Percentiles rank a stretch among this genome's conserved stretches.
Conservation (phyloP, 306 rosid genomes). For the Hippophae rhamnoides region DNA sequence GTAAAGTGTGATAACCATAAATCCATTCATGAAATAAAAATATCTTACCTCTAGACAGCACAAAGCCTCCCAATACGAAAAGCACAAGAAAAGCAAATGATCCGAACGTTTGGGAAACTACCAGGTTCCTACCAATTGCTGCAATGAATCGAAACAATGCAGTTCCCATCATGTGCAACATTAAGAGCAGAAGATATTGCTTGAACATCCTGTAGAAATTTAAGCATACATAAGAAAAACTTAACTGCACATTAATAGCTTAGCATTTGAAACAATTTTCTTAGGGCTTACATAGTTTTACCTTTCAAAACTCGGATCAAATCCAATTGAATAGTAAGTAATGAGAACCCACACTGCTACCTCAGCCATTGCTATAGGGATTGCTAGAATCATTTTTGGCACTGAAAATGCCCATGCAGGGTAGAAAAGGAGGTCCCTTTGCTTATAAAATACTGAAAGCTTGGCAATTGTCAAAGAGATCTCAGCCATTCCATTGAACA, state of each 20-base stretch:
- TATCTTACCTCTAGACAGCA: constrained; percentile 52
- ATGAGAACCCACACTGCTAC: constrained; percentile 46
- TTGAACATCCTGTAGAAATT: constrained; percentile 41
- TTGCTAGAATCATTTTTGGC: constrained; percentile 53
- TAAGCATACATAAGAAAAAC: background rate
- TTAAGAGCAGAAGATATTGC: constrained; percentile 40
- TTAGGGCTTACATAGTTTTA: constrained; percentile 4
- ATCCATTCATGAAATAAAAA: background rate
- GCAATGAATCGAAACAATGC: constrained; percentile 49
- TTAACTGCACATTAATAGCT: background rate
- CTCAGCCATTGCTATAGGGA: constrained; percentile 44
- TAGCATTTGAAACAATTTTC: background rate
- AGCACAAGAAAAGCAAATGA: constrained; percentile 37
- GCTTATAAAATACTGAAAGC: constrained; percentile 70
- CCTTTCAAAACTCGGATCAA: constrained; percentile 51
- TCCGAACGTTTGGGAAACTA: constrained; percentile 48
- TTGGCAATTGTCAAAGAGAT: constrained; percentile 45
- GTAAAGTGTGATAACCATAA: background rate
- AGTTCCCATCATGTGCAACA: constrained; percentile 52
- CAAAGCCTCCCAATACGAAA: constrained; percentile 53
- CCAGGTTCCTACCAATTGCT: constrained; percentile 38
- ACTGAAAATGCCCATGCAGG: constrained; percentile 66
- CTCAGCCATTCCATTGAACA: constrained; percentile 46
- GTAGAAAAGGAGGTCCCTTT: constrained; percentile 45
- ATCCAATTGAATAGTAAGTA: constrained; percentile 57